phyloP scores from a whole-genome alignment of 345 rosid species.

The Eucalyptus marginata region DNA sequence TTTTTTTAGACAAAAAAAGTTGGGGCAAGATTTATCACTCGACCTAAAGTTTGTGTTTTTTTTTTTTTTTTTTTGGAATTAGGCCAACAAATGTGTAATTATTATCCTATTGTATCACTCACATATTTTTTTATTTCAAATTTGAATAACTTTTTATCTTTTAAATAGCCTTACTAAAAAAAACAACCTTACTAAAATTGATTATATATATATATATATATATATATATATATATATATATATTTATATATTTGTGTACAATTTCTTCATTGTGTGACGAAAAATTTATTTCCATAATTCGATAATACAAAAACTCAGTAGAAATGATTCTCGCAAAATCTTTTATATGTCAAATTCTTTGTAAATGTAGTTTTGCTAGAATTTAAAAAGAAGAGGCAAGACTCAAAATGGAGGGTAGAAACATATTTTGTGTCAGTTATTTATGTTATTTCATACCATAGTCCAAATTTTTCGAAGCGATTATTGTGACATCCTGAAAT shows the following conservation, averaged over 20 bases:
- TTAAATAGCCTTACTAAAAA: not conserved
- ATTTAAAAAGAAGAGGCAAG: not conserved
- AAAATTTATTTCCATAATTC: not conserved
- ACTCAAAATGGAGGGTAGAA: not conserved
- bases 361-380: not conserved
- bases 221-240: no score
- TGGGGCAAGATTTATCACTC: no score
- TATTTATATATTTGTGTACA: not conserved
- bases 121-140: no score
- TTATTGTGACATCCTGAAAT: no score
- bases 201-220: no score
- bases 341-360: not conserved
- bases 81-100: no score
- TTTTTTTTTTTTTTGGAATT: no score
- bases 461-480: not conserved
- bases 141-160: no score
- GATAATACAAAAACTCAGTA: accelerated
- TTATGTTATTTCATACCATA: not conserved
- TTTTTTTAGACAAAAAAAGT: no score
- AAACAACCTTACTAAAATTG: not conserved
- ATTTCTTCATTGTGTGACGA: not conserved
- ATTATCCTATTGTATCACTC: no score
- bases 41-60: no score
- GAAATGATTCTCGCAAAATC: not conserved
- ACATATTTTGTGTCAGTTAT: not conserved